Conservation (phyloP, 2,329 filamentous ascomycete genomes). For the Macrophomina pseudophaseolina region DNA sequence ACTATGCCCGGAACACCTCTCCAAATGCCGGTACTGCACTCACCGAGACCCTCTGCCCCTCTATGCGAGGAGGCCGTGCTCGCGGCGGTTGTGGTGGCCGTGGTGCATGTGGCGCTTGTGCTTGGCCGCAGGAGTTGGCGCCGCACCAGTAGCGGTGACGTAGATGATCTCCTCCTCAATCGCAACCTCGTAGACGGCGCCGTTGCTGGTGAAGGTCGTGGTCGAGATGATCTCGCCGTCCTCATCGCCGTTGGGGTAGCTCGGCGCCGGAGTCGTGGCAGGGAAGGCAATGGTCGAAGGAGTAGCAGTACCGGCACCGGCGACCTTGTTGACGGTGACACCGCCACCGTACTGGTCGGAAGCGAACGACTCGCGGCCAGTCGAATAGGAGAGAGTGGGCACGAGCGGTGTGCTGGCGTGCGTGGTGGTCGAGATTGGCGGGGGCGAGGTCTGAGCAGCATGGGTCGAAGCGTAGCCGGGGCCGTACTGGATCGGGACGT, state of each 20-base stretch:
- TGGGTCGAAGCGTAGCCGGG: slow-evolving; percentile 47
- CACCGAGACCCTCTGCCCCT: background rate
- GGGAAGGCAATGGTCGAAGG: slow-evolving; percentile 17
- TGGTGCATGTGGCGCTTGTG: slow-evolving; percentile 36
- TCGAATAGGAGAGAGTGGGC: slow-evolving; percentile 42
- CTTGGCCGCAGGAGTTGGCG: slow-evolving; percentile 33
- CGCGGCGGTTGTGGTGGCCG: slow-evolving; percentile 36
- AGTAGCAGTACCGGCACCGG: slow-evolving; percentile 24
- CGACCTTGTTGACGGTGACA: slow-evolving; percentile 40
- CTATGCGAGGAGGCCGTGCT: slow-evolving; percentile 26
- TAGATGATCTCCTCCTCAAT: slow-evolving; percentile 51
- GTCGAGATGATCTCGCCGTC: slow-evolving; percentile 42
- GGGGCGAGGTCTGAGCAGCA: slow-evolving; percentile 25
- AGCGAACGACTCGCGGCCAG: slow-evolving; percentile 35
- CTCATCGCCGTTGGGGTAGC: slow-evolving; percentile 17
- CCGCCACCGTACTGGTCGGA: slow-evolving; percentile 42
- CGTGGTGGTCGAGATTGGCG: slow-evolving; percentile 26
- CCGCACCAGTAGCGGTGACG: slow-evolving; percentile 42
- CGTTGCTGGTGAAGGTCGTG: slow-evolving; percentile 48
- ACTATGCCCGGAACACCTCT: slow-evolving; percentile 14
- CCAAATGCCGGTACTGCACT: slow-evolving; percentile 4
- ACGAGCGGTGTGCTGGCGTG: slow-evolving; percentile 32
- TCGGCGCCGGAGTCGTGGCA: slow-evolving; percentile 21
- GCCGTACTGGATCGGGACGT: slow-evolving; percentile 56
- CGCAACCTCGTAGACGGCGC: slow-evolving; percentile 51